Base-by-base conservation (phyloP, 1,139 yeast species). In the Hansenula sp. region DNA sequence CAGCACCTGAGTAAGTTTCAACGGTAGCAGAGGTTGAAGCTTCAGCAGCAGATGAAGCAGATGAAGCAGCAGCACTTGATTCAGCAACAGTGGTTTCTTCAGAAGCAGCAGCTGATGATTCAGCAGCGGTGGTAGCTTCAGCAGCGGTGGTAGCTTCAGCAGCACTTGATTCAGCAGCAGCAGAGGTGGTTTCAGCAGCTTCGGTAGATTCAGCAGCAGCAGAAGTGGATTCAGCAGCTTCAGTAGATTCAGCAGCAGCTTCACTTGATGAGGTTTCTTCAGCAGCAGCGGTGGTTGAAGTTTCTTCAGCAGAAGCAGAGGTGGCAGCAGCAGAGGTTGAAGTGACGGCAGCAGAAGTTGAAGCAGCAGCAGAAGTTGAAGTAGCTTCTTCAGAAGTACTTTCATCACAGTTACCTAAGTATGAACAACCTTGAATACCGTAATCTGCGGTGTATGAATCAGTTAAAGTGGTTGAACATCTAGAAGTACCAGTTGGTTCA, bases 401-500 rank as follows among this genome's bases (percentile, higher is more conserved):
- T 19, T 43, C 37, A 13, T 40, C 26, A 30, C 55, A 38, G 32
- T 46, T 39, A 38, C 50, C 50, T 17, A 41, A 33, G 47, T 46
- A 46, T 1, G 43, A 34, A 43, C 50, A 46, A 35, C 44, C 50
- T 8, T 44, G 27, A 14, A 46, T 37, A 16, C 25, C 29, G 29
- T 32, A 43, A 30, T 44, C 50, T 38, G 45, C 41, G 24, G 50
- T 34, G 27, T 51, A 46, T 6, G 45, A 33, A 16, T 51, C 51
- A 11, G 53, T 42, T 34, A 52, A 39, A 22, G 53, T 39, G 13
- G 57, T 41, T 8, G 55, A 45, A 36, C 50, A 45, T 47, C 53
- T 42, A 5, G 44, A n/a, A 17, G 57, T 46, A 43, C 61, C 61
- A 29, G 64, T 57, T 42, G 58, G 60, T 36, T 48, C 52, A 17